phyloP scores from a whole-genome alignment of 164 flowering plant genomes.

The Houttuynia cordata region DNA sequence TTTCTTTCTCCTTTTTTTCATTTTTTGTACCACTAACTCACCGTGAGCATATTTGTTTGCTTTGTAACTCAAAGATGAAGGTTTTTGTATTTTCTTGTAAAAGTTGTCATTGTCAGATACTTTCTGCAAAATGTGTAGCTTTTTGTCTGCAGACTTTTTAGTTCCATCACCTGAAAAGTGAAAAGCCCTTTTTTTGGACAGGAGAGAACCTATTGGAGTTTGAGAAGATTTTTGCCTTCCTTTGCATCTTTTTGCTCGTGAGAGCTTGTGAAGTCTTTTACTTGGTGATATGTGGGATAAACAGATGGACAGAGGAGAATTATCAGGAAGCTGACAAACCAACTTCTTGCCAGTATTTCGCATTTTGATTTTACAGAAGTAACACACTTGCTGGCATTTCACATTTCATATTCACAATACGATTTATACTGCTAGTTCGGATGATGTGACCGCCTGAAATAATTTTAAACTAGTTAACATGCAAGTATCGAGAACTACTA shows the following conservation, averaged over 20 bases:
- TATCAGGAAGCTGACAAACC: conserved; percentile 8
- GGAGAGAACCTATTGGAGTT: conserved; percentile 14
- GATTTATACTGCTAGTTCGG: background rate
- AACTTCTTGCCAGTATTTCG: conserved; percentile 14
- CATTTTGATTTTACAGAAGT: conserved; percentile 10
- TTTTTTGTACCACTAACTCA: conserved; percentile 3
- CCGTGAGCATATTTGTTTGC: conserved; percentile 17
- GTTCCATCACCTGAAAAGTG: conserved; percentile 12
- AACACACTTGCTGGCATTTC: background rate
- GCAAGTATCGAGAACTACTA: background rate
- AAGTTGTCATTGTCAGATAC: conserved; percentile 13
- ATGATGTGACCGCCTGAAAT: background rate
- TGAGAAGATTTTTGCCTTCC: conserved; percentile 22
- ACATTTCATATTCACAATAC: background rate
- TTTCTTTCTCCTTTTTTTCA: conserved; percentile 19
- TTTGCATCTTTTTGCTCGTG: conserved; percentile 19
- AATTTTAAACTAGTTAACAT: background rate
- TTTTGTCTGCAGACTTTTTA: conserved; percentile 14
- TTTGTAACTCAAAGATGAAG: conserved; percentile 10
- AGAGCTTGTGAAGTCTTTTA: conserved; percentile 14
- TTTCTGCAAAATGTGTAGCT: conserved; percentile 13
- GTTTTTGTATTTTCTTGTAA: conserved; percentile 13
- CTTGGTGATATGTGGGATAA: conserved; percentile 15
- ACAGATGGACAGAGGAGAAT: conserved; percentile 10
- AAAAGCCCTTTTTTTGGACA: conserved; percentile 18